Conservation (phyloP, 495 filamentous ascomycete species). For the Penicillium waksmanii region DNA sequence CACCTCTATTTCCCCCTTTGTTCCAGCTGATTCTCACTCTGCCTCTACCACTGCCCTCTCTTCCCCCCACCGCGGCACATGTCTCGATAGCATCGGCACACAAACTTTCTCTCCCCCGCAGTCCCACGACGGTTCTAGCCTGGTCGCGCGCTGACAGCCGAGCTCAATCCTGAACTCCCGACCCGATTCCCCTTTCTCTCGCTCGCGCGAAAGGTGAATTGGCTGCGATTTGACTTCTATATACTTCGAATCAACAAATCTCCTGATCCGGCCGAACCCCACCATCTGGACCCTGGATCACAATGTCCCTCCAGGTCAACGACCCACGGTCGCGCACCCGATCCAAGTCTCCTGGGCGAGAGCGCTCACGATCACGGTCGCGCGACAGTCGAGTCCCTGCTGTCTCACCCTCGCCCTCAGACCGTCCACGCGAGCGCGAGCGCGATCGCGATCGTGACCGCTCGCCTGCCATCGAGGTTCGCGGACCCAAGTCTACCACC, state of each 20-base stretch:
- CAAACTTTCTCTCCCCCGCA: neutral
- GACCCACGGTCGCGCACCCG: conserved; percentile 62
- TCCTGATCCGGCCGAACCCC: conserved; percentile 19
- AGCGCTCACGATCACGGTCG: conserved; percentile 51
- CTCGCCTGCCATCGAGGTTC: conserved; percentile 24
- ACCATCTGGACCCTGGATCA: conserved; percentile 16
- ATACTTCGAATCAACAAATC: conserved; percentile 24
- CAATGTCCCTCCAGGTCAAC: conserved; percentile 58
- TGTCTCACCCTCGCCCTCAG: conserved; percentile 32
- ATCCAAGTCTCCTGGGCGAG: conserved; percentile 60
- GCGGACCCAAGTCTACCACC: conserved; percentile 23
- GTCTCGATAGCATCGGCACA: neutral
- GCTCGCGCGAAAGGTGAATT: neutral
- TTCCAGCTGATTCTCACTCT: neutral
- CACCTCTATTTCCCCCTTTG: neutral
- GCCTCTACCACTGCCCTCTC: neutral
- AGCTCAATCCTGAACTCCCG: neutral
- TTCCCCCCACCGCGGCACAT: neutral
- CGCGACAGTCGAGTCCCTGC: conserved; percentile 48
- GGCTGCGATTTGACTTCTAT: neutral
- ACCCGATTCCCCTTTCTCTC: neutral
- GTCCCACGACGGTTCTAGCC: neutral
- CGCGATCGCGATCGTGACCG: conserved; percentile 9
- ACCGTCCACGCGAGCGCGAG: neutral
- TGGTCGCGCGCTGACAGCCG: neutral